A percentile compares a stretch with the other conserved stretches of the same genome.
These are phyloP conservation scores for Mycena sanguinolenta DNA, from an alignment of 768 basidiomycete species.

Conservation along the genomic window DNA sequence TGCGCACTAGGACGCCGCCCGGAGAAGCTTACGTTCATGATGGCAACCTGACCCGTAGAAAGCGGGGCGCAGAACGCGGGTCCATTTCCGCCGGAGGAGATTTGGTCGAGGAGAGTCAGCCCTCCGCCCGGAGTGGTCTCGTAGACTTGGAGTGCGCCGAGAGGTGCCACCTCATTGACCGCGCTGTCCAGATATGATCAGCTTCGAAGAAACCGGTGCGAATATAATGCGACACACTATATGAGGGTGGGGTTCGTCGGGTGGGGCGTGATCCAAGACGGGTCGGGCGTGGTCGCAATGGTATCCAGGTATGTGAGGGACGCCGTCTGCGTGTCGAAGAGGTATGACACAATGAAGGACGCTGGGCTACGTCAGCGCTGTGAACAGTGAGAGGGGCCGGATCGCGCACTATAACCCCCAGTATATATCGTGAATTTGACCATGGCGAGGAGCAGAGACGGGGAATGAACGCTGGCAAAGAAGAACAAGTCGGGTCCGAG, in stretches of 20 bases:
- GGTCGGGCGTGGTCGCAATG: constrained; percentile 8
- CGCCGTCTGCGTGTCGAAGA: constrained; percentile 24
- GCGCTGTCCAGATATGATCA: constrained; percentile 45
- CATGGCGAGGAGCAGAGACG: no score
- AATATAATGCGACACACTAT: constrained; percentile 20
- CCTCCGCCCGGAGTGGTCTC: constrained; percentile 47
- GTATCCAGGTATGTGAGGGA: constrained; percentile 26
- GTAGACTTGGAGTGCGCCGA: constrained; percentile 54
- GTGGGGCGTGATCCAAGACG: constrained; percentile 23
- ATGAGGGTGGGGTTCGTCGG: constrained; percentile 13
- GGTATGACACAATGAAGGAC: constrained; percentile 25
- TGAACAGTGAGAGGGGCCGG: no score
- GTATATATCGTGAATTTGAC: no score
- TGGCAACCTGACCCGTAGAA: constrained; percentile 54
- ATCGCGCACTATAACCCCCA: no score
- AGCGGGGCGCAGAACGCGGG: constrained; percentile 53
- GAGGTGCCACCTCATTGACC: constrained; percentile 49
- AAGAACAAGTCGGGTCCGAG: no score
- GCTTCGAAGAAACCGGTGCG: neutral
- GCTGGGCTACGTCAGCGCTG: neutral
- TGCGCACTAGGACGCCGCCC: no score
- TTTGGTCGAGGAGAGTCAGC: constrained; percentile 47
- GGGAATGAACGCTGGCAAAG: no score
- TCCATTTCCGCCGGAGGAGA: constrained; percentile 49
- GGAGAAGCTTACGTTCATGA: constrained; percentile 50